Base-by-base conservation (phyloP, 2,329 filamentous ascomycete genomes). In the Fusarium sp. region DNA sequence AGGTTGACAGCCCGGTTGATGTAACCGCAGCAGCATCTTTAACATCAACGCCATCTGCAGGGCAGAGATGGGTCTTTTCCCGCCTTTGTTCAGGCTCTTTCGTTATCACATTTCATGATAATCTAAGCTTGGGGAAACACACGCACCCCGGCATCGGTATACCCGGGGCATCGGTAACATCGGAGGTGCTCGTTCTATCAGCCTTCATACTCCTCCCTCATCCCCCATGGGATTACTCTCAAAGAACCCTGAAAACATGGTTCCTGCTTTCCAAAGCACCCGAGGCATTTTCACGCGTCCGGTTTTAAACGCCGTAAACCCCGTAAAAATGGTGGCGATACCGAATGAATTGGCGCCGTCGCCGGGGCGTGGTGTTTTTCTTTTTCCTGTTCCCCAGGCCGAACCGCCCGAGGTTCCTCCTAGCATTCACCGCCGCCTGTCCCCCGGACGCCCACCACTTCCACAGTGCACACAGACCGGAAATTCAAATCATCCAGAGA, bases 371-470 rank as follows among this genome's bases (percentile, higher is more conserved):
- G 44, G 38, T 36, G 21, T 33, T 53, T 56, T 54, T 54, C 42
- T 38, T 44, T 52, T 39, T 45, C 46, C 38, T 10, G 31, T 51
- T 60, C 31, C 34, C 39, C 55, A 60, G 26, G 38, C 65, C 54
- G 53, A 55, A 52, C 51, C 46, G 67, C 49, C 67, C 54, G 58
- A 70, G 33, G 46, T 69, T 42, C 38, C 36, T 56, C 62, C 39
- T 36, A 14, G n/a, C 42, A 58, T 63, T 67, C 67, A 70, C 67
- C 67, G 67, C 67, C 66, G 62, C 52, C 50, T 58, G 19, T 46
- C 38, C 62, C 62, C 54, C 62, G 57, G 62, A 53, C 58, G 21
- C 28, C 40, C 33, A 51, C 28, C 52, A 31, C 10, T 11, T 31
- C 10, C 28, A 62, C 57, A 62, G 60, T 63, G 49, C 57, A 63